Conservation (phyloP, 768 basidiomycete species). For the Mycena latifolia region DNA sequence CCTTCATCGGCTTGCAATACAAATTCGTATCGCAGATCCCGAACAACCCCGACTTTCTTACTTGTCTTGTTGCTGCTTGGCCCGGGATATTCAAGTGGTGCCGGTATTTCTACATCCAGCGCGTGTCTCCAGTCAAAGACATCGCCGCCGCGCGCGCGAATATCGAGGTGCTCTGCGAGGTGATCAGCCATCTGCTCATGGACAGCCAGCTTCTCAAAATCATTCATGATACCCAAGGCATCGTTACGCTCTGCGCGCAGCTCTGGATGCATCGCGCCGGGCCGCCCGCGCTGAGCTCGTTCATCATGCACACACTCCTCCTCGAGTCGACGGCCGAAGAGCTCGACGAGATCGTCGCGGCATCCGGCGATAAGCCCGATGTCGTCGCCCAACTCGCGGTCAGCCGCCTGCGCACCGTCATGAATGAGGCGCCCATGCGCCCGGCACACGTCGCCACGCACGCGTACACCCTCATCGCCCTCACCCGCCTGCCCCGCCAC, state of each 20-base stretch:
- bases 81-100: constrained; percentile 29
- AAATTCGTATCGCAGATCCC: constrained; percentile 15
- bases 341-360: constrained; percentile 16
- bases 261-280: constrained; percentile 26
- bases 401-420: constrained; percentile 15
- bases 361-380: constrained; percentile 10
- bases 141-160: constrained; percentile 1
- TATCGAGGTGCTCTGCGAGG: constrained; percentile 1
- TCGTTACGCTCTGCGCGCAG: constrained; percentile 18
- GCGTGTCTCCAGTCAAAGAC: constrained; percentile 11
- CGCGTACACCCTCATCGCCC: constrained; percentile 3
- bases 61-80: constrained; percentile 24
- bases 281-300: constrained; percentile 2
- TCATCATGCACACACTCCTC: constrained; percentile 21
- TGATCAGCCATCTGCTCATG: constrained; percentile 1
- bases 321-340: constrained; percentile 13
- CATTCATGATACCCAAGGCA: constrained; percentile 15
- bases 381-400: constrained; percentile 15
- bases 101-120: constrained; percentile 23
- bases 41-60: constrained; percentile 20
- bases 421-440: constrained; percentile 15
- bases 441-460: constrained; percentile 4
- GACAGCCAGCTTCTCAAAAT: constrained; percentile 5
- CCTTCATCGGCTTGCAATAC: constrained; percentile 17
- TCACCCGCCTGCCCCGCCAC: constrained; percentile 24